Evolutionary conservation across 2,329 filamentous ascomycete genomes (phyloP).

Genomic region (Alternaria incomplexa): DNA sequence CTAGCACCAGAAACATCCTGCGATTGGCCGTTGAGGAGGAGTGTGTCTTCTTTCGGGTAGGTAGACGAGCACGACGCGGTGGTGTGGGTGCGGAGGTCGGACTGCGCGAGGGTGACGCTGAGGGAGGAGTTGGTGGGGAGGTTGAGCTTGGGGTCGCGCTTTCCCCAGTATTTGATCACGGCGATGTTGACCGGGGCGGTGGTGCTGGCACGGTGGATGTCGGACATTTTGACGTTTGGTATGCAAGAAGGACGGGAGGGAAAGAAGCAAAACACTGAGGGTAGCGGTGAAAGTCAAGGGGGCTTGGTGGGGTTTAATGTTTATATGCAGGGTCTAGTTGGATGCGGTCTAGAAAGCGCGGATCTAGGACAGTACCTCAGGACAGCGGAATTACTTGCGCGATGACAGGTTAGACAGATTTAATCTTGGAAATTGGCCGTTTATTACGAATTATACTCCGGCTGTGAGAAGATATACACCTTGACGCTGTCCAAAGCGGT

Average conservation of each 20-base stretch:
- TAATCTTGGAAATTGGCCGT: neutral
- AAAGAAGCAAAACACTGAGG: neutral
- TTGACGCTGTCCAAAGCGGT: constrained; percentile 17
- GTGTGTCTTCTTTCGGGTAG: constrained; percentile 71
- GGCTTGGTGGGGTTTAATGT: constrained; percentile 26
- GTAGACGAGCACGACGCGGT: constrained; percentile 86
- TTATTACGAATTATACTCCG: neutral
- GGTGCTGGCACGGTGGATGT: constrained; percentile 88
- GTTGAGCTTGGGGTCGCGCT: constrained; percentile 91
- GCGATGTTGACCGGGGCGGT: constrained; percentile 98
- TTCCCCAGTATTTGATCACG: constrained; percentile 99
- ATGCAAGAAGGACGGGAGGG: neutral
- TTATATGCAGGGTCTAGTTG: constrained; percentile 41
- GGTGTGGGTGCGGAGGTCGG: constrained; percentile 91
- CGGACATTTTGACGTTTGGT: constrained; percentile 45
- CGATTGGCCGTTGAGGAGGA: constrained; percentile 81
- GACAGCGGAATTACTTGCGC: neutral
- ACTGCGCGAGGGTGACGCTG: constrained; percentile 93
- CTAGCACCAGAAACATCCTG: constrained; percentile 88
- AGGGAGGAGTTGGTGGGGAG: constrained; percentile 98
- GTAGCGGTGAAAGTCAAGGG: constrained; percentile 12
- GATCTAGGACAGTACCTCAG: neutral
- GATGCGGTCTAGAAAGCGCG: constrained; percentile 10
- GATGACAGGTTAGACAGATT: neutral
- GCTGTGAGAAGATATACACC: neutral